Evolutionary conservation across 352 stramenopile species (phyloP), one percentile per base, ranked within the genome.

Genomic region (Phytophthora syringae): DNA sequence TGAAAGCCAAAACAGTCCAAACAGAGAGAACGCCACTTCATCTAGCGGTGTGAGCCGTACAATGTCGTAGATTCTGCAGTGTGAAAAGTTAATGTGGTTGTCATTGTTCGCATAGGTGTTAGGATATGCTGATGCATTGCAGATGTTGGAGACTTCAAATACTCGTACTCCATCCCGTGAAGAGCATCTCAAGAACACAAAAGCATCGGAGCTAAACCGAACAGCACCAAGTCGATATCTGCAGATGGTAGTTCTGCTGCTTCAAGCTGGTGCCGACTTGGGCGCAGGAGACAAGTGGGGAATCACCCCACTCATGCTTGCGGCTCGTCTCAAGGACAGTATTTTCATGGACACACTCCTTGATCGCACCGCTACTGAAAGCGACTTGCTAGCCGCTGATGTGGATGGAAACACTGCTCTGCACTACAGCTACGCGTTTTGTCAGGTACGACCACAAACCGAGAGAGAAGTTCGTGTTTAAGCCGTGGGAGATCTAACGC

Each of bases 361-460:
- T 15, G 62, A 81, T 7, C 64, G 56, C 13, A 22, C 59, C 1
- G 44, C 53, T 5, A 68, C 65, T 1, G 45, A 72, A 36, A 47
- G 67, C 1, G 53, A 72, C 12, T 52, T 89, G 5, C 47, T 47
- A 21, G 16, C 39, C 15, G n/a, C n/a, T 11, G 81, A 92, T 50
- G 25, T 24, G 4, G 34, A 77, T 15, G 81, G 78, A 6, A 92
- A 88, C 43, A 77, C 67, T 7, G 74, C 78, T 12, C 55, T 92
- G 2, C 84, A 92, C 53, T 90, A 92, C 55, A 79, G 75, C 52
- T 92, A 92, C 72, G 84, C 81, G 4, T 92, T 89, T 54, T 75
- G 68, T 50, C 72, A 77, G 43, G 79, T 87, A 64, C 27, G 24
- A 49, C 3, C 27, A 32, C 27, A 32, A 32, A 32, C 9, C 9